Base-by-base conservation (phyloP, 2,329 filamentous ascomycete genomes). In the Hymenoscyphus scutula region DNA sequence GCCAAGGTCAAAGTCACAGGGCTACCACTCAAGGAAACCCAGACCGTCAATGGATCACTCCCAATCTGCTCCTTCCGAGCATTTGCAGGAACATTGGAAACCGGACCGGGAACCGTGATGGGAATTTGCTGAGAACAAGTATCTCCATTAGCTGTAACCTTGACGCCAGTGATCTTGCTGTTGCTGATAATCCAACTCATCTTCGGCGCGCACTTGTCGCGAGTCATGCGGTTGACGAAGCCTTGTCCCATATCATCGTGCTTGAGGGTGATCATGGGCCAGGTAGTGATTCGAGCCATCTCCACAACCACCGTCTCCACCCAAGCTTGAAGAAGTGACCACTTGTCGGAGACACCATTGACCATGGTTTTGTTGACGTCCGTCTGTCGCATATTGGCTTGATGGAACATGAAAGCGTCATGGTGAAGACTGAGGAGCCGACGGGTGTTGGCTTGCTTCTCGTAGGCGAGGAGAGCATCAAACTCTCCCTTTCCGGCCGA, bases 401-500 rank as follows among this genome's bases (percentile, higher is more conserved):
- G 84, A 72, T 88, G 84, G 77, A 87, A 79, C 68, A 69, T 69
- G 57, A 61, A 69, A 17, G 62, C 56, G 19, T 69, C 67, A 25
- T 65, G 65, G 25, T 59, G 77, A 5, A 87, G 76, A 7, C 79
- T 79, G 51, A 87, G 77, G 30, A 87, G 74, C 67, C 86, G 81
- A 51, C 82, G 80, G 41, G 81, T 79, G 54, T 82, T 85, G 58
- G 81, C 81, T 5, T 75, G 71, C 57, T 77, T 77, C 53, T 84
- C 82, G 38, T 79, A 76, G 5, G 73, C 72, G 19, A 87, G 75
- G 6, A 87, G 77, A 66, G 79, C 75, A 2, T 75, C 72, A 67
- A 86, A 86, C 41, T 74, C 76, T 2, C 84, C 84, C 23, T 83
- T 86, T 51, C 83, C 83, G 27, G 71, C 79, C 3, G 83, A 84